Evolutionary conservation across 768 basidiomycete species (phyloP), one percentile per base, ranked within the genome.

Genomic region (Leccinum ochraceum): DNA sequence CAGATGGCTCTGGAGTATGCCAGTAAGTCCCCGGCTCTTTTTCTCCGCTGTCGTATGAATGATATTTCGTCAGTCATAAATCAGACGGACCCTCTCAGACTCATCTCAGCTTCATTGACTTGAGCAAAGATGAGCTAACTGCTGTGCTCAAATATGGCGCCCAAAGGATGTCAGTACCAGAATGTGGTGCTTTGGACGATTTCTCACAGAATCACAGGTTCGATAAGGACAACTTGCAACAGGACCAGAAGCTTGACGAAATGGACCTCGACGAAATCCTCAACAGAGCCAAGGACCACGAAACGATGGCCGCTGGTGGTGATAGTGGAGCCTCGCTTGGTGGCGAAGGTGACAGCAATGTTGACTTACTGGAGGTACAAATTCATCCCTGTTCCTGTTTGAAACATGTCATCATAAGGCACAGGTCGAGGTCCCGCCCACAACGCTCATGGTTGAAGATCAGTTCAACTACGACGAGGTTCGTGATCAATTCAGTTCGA

Each of bases 1-100:
- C 98, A 99, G 81, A 98, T 98, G 97, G 94, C 98, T 49, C 80
- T 99, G 63, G 97, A 99, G 75, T 97, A 98, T 80, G 97, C 97
- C 48, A 98, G 95, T 98, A 76, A 72, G 95, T 90, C 54, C 60
- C 56, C 58, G 39, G 8, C 28, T 16, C 36, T 71, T 68, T 49
- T 67, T 67, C 46, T 62, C 46, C 57, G 24, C 58, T 53, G 32
- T 39, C 22, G 28, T 65, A 52, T 63, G 57, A 63, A 61, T 55
- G 26, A 52, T 16, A 30, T 57, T 53, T 57, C 46, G 56, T n/a
- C 73, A 97, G 95, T 99, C 79, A 98, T 99, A 81, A 97, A 98
- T 77, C 96, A 98, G 78, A 97, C 98, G 92, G 97, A 99, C 77
- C 97, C 24, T 95, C 95, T 46, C 97, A 98, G 65, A 92, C 93